Base-by-base conservation (phyloP, 768 basidiomycete genomes). In the Suillus decipiens region DNA sequence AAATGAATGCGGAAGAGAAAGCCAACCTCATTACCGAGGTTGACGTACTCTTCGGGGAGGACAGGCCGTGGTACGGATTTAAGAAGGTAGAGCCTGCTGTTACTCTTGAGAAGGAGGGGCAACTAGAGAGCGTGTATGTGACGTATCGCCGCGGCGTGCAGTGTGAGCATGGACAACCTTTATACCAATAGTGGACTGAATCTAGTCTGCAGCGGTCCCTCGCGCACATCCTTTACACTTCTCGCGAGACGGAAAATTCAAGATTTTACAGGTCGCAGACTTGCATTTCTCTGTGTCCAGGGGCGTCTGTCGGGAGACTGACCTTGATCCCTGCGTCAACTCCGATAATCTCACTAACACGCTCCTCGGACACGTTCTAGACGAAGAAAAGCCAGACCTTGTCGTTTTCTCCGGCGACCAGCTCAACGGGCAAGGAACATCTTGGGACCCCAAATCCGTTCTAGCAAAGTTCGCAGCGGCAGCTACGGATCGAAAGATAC, bases 381-480 rank as follows among this genome's bases (percentile, higher is more conserved):
- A 93, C 58, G 73, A 78, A 15, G 94, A 96, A 76, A 88, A 90
- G 69, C 96, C 96, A 0, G 93, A 96, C 72, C 74, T 99, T 12
- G 90, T 98, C 55, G 89, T 99, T 9, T 95, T 99, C 69, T 88
- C 85, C 0, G 96, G 96, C 0, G 96, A 99, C 75, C 94, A 96
- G 74, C 82, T 97, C 31, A 97, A 96, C 67, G 96, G 95, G 0
- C 95, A 98, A 74, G 84, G 85, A 10, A 91, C 92, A 0, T 86
- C 90, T 0, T 99, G 95, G 92, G 95, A 97, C 65, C 81, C 93
- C 1, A 87, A 88, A 69, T 91, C 90, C 4, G 90, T 96, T 4
- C 78, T 98, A 8, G 89, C 95, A 15, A 48, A 48, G 24, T 48
- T 48, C 15, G 48, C 48, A 0, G 80, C 79, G 36, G 86, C 87